These are phyloP conservation scores for Bombardia bombarda DNA, from an alignment of 495 filamentous ascomycete species.

Conservation along the genomic window DNA sequence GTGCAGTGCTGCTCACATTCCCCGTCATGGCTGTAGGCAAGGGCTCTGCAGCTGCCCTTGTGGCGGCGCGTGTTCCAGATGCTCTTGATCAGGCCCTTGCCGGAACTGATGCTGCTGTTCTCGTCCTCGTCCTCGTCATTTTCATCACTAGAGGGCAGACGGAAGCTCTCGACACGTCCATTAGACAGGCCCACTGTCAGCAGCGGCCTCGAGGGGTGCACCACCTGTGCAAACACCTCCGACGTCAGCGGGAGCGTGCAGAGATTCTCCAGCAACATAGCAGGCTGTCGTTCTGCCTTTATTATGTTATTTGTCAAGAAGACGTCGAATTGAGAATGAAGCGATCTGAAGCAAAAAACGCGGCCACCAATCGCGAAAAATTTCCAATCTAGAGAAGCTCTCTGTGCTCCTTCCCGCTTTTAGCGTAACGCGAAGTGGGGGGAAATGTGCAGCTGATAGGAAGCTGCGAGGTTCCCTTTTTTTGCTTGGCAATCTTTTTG, in stretches of 20 bases:
- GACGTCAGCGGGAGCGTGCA: constrained; percentile 81
- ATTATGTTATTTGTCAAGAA: neutral
- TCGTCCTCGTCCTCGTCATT: constrained; percentile 23
- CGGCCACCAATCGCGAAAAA: neutral
- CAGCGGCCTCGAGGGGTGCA: constrained; percentile 77
- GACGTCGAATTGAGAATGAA: neutral
- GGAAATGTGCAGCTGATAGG: no score
- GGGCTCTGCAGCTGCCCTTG: constrained; percentile 79
- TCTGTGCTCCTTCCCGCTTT: neutral
- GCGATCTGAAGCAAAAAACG: neutral
- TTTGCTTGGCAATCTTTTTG: no score
- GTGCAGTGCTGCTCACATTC: constrained; percentile 30
- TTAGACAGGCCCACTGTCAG: constrained; percentile 76
- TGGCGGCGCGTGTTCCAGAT: constrained; percentile 83
- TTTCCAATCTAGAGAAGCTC: constrained; percentile 1
- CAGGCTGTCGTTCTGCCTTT: neutral
- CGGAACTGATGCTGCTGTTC: constrained; percentile 45
- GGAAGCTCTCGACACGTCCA: constrained; percentile 82
- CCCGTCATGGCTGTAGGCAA: constrained; percentile 73
- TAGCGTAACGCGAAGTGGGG: neutral
- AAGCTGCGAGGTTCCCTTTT: no score
- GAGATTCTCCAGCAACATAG: constrained; percentile 65
- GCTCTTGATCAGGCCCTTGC: constrained; percentile 69
- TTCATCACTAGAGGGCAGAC: constrained; percentile 55
- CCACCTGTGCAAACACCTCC: constrained; percentile 81